Base-by-base conservation (phyloP, 139 green algal genomes). In the Parachlorella kessleri region DNA sequence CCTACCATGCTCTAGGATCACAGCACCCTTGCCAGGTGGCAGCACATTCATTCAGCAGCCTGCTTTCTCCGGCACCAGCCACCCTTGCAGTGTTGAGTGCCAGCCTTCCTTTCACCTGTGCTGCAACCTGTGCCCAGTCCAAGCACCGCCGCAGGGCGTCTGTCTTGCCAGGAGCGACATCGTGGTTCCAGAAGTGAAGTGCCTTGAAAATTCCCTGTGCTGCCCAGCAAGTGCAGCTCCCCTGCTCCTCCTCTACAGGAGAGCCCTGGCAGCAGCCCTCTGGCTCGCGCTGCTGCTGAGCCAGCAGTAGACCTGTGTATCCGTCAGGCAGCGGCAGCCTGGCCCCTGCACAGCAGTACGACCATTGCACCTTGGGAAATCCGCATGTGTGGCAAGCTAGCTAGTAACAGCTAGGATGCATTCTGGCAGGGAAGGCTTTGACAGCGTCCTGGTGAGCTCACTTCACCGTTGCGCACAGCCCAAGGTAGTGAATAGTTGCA, bases 151-250 rank as follows among this genome's bases (percentile, higher is more conserved):
- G 68, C 39, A 88, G 72, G 38, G 55, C 81, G 55, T 89, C 84
- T 4, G 66, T 77, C 18, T 28, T 39, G 7, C 73, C 36, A 9
- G 84, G 81, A 5, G 64, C 72, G 2, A 38, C 33, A 40, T 89
- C 84, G 53, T 89, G 84, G 38, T 88, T 85, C 66, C 71, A 88
- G 24, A 83, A 65, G 1, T 69, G 72, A 2, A 88, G 26, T 28
- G 64, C 6, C 28, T 37, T 2, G 38, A 89, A 85, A 24, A 30
- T 78, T 23, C 36, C 55, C 3, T 32, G 37, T 23, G 70, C 55
- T 4, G 48, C 35, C 80, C 80, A 88, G 42, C 3, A 66, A 53
- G 32, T 28, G 32, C 41, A 39, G 14, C 64, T 2, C 28, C 3
- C 48, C 3, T 37, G 54, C 21, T 78, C 3, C 48, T 10, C 30